phyloP scores from a whole-genome alignment of 169 alveolate species.

The Eimeria zaria region DNA sequence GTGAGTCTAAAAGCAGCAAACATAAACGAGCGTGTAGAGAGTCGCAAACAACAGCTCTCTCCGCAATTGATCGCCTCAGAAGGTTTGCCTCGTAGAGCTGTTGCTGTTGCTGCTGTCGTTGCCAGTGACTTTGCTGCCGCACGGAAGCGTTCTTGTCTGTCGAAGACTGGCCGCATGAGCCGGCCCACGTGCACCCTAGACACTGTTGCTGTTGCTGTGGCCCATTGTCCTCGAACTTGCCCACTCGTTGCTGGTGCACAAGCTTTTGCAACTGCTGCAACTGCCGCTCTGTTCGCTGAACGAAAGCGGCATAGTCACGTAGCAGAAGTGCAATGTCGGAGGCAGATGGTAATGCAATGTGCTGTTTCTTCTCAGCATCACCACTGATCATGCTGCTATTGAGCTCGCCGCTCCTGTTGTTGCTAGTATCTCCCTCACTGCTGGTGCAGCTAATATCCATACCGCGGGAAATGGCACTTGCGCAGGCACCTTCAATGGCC shows the following conservation, averaged over 20 bases:
- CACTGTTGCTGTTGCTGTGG: neutral
- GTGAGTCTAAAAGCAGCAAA: constrained; percentile 24
- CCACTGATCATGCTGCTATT: neutral
- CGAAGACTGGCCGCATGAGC: neutral
- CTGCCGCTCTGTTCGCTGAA: constrained; percentile 56
- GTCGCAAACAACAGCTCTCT: constrained; percentile 54
- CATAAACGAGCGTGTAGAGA: constrained; percentile 36
- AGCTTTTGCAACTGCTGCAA: constrained; percentile 41
- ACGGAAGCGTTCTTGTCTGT: neutral
- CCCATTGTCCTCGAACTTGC: neutral
- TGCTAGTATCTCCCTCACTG: constrained; percentile 1
- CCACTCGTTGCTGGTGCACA: constrained; percentile 11
- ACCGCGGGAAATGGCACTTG: neutral
- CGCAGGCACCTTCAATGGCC: neutral
- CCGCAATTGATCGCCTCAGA: constrained; percentile 1
- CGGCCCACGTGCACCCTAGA: neutral
- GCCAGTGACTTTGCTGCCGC: constrained; percentile 31
- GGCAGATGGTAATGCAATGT: neutral
- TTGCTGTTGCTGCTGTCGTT: neutral
- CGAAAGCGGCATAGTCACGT: constrained; percentile 54
- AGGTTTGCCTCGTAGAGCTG: constrained; percentile 1
- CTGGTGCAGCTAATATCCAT: neutral
- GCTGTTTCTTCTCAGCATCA: neutral
- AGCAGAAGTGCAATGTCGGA: constrained; percentile 38
- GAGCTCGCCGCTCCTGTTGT: neutral